Percentiles rank a stretch among this genome's conserved stretches.
Evolutionary conservation across 2,329 filamentous ascomycete species (phyloP).

Genomic region (Lasiodiplodia citricola): DNA sequence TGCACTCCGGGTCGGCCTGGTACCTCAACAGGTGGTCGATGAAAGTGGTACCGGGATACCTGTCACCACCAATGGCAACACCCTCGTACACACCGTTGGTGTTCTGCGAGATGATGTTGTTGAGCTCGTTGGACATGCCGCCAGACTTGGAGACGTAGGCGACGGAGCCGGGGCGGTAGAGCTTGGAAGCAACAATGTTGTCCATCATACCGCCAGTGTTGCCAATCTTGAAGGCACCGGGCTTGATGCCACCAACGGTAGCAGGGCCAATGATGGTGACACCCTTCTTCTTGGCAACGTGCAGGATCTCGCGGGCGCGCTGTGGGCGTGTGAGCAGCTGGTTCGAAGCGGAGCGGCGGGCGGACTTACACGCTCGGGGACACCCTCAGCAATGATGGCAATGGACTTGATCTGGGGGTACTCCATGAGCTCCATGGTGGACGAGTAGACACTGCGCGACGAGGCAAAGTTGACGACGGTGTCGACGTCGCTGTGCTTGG

Average conservation of each 20-base stretch:
- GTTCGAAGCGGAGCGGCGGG: not conserved
- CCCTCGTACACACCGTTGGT: slow-evolving; percentile 99
- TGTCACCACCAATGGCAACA: slow-evolving; percentile 98
- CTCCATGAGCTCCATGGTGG: slow-evolving; percentile 98
- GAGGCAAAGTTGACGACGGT: slow-evolving; percentile 99
- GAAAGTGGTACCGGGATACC: slow-evolving; percentile 98
- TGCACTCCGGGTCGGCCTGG: slow-evolving; percentile 95
- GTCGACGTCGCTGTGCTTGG: slow-evolving; percentile 96
- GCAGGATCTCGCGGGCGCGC: slow-evolving; percentile 97
- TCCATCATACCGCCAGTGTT: slow-evolving; percentile 99
- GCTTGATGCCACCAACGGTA: slow-evolving; percentile 99
- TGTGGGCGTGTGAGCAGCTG: slow-evolving; percentile 44
- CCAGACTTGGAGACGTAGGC: slow-evolving; percentile 99
- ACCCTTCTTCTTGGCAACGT: slow-evolving; percentile 97
- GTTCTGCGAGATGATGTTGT: slow-evolving; percentile 97
- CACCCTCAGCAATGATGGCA: slow-evolving; percentile 99
- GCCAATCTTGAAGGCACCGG: slow-evolving; percentile 98
- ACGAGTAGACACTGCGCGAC: slow-evolving; percentile 97
- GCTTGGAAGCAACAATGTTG: slow-evolving; percentile 99
- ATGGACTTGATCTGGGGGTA: slow-evolving; percentile 97
- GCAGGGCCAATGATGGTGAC: slow-evolving; percentile 98
- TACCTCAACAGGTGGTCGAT: slow-evolving; percentile 98
- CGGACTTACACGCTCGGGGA: slow-evolving; percentile 85
- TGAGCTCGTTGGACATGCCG: slow-evolving; percentile 99
- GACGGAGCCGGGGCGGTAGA: slow-evolving; percentile 98